Base-by-base conservation (phyloP, 169 alveolate genomes). In the Plasmodium malariae region DNA sequence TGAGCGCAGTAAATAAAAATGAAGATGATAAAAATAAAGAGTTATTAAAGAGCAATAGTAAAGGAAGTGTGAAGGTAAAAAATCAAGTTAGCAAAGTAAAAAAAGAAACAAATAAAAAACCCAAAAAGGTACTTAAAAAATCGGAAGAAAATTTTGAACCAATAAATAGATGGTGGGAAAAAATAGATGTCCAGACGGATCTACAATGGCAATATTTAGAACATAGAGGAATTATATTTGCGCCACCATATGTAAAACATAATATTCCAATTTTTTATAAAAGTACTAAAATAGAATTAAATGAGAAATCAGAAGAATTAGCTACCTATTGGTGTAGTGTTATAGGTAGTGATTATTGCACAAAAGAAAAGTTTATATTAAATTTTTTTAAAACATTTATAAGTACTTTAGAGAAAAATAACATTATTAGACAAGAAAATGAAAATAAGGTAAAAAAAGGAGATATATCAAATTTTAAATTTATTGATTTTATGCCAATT, bases 251-350 rank as follows among this genome's bases (percentile, higher is more conserved):
- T 73, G 95, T 90, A 69, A 97, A 96, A 36, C 98, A 96, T 69
- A 92, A 94, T 65, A 88, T 90, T 55, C 96, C 97, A 19, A 92
- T 96, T 34, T 88, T 74, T 74, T 98, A 97, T 80, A 96, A 97
- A 88, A 99, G 99, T 0, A 92, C 95, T 55, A 92, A 92, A 28
- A 73, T 97, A 36, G 91, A 89, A 30, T 93, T 98, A 40, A 96
- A 97, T 59, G 98, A 98, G 1, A 98, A 98, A 28, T 94, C 98
- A 69, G 99, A 98, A 90, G 99, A 98, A 92, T 95, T 98, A 17
- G 99, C 99, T n/a, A 98, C 98, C 21, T 98, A 95, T 94, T 98
- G 99, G 99, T 93, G 95, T 34, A 94, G 93, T 71, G 97, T 98
- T 24, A 93, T 96, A 65, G 98, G 98, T 62, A 95, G 98, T 32